These are phyloP conservation scores for Hondaea fermentalgiana DNA, from an alignment of 108 stramenopile species.

Conservation along the genomic window DNA sequence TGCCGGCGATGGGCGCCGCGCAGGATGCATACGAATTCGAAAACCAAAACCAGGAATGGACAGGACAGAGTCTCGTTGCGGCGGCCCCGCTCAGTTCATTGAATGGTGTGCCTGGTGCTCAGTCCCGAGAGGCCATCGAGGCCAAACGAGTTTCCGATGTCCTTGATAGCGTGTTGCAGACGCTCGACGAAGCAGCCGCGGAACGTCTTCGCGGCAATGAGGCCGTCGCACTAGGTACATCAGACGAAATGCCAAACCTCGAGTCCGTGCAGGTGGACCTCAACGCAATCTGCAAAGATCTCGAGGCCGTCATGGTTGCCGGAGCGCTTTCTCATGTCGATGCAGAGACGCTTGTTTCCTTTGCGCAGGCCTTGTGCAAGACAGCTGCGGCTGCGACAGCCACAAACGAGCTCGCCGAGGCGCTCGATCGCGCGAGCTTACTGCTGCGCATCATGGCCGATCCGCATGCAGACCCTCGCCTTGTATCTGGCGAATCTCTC, in stretches of 20 bases:
- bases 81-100: too few relatives aligned
- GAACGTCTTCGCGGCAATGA: not conserved
- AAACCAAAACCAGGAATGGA: too few relatives aligned
- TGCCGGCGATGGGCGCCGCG: too few relatives aligned
- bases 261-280: not conserved
- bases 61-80: too few relatives aligned
- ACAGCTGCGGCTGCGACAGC: not conserved
- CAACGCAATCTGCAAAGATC: not conserved
- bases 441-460: not conserved
- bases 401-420: not conserved
- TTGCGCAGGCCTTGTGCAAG: not conserved
- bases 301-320: not conserved
- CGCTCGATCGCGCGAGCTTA: not conserved
- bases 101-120: not conserved
- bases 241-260: not conserved
- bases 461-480: not conserved
- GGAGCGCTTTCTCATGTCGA: not conserved
- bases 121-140: not conserved
- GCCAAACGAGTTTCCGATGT: not conserved
- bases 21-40: too few relatives aligned
- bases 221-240: not conserved
- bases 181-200: not conserved
- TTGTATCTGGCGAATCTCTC: not conserved
- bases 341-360: not conserved
- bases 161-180: not conserved